Evolutionary conservation across 2,329 filamentous ascomycete genomes (phyloP), one percentile per base, ranked within the genome.

Genomic region (Keithomyces neogunnii): DNA sequence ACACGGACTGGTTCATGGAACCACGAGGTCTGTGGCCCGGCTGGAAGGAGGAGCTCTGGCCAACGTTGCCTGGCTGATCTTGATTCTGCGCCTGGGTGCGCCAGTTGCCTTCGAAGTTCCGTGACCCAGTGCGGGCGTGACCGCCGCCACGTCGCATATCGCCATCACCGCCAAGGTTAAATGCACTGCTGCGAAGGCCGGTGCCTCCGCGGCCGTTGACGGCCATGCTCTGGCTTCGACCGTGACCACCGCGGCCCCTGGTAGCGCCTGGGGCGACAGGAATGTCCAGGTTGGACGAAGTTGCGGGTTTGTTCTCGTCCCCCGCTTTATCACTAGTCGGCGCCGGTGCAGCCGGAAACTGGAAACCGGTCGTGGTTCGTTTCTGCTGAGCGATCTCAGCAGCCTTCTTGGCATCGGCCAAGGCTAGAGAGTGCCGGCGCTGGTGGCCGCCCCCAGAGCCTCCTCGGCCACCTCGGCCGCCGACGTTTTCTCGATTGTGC

Each of bases 51-150:
- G 82, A 80, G 57, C 74, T 79, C 67, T 81, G 85, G 61, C 76
- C 77, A 51, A 63, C 66, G 51, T 62, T 66, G 50, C 62, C 65
- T 42, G 66, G 49, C 61, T 74, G 72, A 50, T 86, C 85, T 66
- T 89, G 87, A 62, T 78, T 77, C 57, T 79, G 76, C 58, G 63
- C 63, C 60, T 88, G 91, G 63, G 90, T 95, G 62, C 93, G 88
- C 93, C 93, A 99, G 71, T 99, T 99, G 62, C 91, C 85, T 60
- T 99, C 93, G 64, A 97, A 97, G 71, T 97, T 99, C 56, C 93
- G 84, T 29, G 93, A 99, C 9, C 82, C 82, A 33, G 85, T 86
- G 55, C 93, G 83, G 56, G 81, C 85, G 66, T 99, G 93, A 51
- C 89, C 86, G 42, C 86, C 88, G 60, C 86, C 84, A 60, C 89